Percentiles rank a stretch among this genome's conserved stretches.
These are phyloP conservation scores for Didymella arachidicola DNA, from an alignment of 2,329 filamentous ascomycete species.

Conservation along the genomic window DNA sequence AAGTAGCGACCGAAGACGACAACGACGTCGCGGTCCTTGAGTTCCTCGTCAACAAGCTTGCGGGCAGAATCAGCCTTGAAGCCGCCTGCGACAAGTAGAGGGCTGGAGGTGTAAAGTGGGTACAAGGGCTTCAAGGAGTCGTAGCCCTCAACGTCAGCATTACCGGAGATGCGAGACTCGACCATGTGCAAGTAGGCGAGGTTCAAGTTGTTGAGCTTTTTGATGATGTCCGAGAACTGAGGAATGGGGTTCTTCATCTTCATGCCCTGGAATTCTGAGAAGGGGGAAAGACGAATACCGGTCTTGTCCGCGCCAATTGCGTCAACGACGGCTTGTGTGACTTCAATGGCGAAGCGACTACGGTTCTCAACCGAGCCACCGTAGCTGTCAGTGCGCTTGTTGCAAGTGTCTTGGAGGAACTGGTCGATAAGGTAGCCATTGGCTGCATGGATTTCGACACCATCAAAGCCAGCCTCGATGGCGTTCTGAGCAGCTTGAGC, in stretches of 20 bases:
- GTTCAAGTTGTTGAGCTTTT: constrained; percentile 59
- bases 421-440: constrained; percentile 73
- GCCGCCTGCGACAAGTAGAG: constrained; percentile 54
- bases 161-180: constrained; percentile 63
- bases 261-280: constrained; percentile 69
- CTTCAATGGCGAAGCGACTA: constrained; percentile 61
- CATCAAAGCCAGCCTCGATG: constrained; percentile 65
- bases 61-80: constrained; percentile 52
- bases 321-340: constrained; percentile 59
- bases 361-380: constrained; percentile 62
- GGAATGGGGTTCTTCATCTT: constrained; percentile 67
- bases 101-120: constrained; percentile 34
- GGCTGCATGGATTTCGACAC: constrained; percentile 64
- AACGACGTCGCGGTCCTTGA: constrained; percentile 54
- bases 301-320: constrained; percentile 65
- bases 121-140: constrained; percentile 38
- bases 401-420: constrained; percentile 68
- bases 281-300: constrained; percentile 68
- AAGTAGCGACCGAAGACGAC: constrained; percentile 60
- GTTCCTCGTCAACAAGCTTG: constrained; percentile 51
- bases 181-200: constrained; percentile 62
- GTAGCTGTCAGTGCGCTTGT: constrained; percentile 61
- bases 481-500: constrained; percentile 56
- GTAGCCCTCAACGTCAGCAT: constrained; percentile 41
- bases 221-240: constrained; percentile 67